Evolutionary conservation across 129 eudicot genomes (phyloP).

Genomic region (Tagetes patula): DNA sequence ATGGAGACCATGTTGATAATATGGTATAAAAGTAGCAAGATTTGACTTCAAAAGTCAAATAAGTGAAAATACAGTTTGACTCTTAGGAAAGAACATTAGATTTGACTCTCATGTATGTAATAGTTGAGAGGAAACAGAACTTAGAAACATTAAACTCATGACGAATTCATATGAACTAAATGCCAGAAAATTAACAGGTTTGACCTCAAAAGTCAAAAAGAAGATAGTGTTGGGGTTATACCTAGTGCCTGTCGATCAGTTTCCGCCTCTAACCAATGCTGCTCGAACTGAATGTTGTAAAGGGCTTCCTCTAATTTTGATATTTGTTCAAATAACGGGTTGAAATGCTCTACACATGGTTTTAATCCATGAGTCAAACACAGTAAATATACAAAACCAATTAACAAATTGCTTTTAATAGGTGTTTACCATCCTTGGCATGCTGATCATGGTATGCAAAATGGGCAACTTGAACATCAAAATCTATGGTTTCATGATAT

Average conservation of each 20-base stretch:
- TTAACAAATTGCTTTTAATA: background rate
- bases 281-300: conserved; percentile 88
- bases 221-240: conserved; percentile 18
- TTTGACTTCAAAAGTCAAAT: conserved; percentile 20
- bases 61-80: conserved; percentile 4
- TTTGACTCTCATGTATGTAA: background rate
- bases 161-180: background rate
- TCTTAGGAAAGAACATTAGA: too few relatives aligned
- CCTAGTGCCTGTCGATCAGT: conserved; percentile 87
- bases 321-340: conserved; percentile 77
- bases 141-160: background rate
- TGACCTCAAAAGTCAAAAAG: conserved; percentile 20
- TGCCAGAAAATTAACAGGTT: background rate
- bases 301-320: conserved; percentile 87
- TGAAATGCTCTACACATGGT: conserved; percentile 67
- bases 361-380: conserved; percentile 7
- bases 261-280: conserved; percentile 95
- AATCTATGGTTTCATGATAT: conserved; percentile 83
- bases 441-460: conserved; percentile 63
- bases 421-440: conserved; percentile 69
- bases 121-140: background rate
- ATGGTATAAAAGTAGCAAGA: background rate
- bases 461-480: conserved; percentile 81
- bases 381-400: background rate
- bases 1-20: background rate